Base-by-base conservation (phyloP, 345 rosid species). In the Alliaria petiolata region DNA sequence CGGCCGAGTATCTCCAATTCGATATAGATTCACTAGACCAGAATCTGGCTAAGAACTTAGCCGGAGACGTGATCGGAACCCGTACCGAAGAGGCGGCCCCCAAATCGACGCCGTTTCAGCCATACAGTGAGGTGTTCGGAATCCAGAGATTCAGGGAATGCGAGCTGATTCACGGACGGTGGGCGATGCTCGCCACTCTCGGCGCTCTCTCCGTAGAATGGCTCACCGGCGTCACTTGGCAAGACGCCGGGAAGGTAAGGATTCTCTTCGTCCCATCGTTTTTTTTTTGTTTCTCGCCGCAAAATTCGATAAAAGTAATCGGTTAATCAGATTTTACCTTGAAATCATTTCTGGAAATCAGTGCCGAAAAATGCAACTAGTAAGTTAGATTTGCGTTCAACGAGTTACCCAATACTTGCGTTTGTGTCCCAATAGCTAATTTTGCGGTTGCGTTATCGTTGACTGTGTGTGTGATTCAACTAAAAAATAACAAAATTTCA, bases 111-210 rank as follows among this genome's bases (percentile, higher is more conserved):
- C 93, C 98, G 60, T 87, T 90, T 50, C 93, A 86, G 80, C 98
- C 96, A 6, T 90, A 93, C 81, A 50, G 74, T 12, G 93, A 90
- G 83, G 96, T 87, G 4, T 90, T 90, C 20, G 96, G 93, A 56
- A 12, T 90, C 50, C 91, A 89, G 79, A 85, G 98, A 72, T 93
- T 93, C 62, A 81, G 98, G 62, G 98, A 93, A 82, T 90, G 96
- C 35, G 96, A 93, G 82, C 72, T 93, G 40, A 93, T 93, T 25
- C 93, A 87, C 22, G 97, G 92, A 12, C 77, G 92, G 54, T 90
- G 96, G 98, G 97, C 93, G 0, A 90, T 90, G 98, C 72, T 93
- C 61, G 97, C 89, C 14, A 85, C 86, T 20, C 89, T 87, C n/a
- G 96, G 93, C 8, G 93, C 91, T 52, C 13, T 87, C 11, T 80